These are phyloP conservation scores for Chaetomium fimeti DNA, from an alignment of 495 filamentous ascomycete species.

Conservation along the genomic window DNA sequence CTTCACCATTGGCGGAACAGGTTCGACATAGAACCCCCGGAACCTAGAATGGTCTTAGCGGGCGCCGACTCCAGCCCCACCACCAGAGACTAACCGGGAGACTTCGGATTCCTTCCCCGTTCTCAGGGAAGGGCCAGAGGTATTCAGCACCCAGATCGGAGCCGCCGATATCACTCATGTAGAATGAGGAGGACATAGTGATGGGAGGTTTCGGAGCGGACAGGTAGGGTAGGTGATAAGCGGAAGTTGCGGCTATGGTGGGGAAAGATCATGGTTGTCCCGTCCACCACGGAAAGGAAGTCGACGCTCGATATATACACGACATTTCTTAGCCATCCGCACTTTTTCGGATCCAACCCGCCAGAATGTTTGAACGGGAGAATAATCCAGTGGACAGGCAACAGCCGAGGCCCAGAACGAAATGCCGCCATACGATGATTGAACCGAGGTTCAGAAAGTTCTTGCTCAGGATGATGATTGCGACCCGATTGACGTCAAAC, in stretches of 20 bases:
- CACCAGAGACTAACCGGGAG: conserved; percentile 8
- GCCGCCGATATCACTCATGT: not conserved
- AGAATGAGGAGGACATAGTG: not conserved
- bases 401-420: not conserved
- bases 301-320: not conserved
- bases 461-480: not conserved
- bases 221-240: too few species aligned
- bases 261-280: not conserved
- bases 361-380: too few species aligned
- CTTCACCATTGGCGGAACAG: conserved; percentile 45
- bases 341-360: too few species aligned
- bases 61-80: too few species aligned
- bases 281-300: not conserved
- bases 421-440: not conserved
- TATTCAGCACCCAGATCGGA: not conserved
- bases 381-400: not conserved
- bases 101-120: conserved; percentile 9
- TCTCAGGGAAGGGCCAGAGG: not conserved
- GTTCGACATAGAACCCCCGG: conserved; percentile 36
- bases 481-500: not conserved
- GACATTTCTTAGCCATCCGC: not conserved
- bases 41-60: conserved; percentile 17
- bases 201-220: not conserved
- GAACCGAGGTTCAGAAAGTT: not conserved
- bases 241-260: not conserved